A percentile compares a stretch with the other conserved stretches of the same genome.
phyloP scores from a whole-genome alignment of 208 protist species.

The Trypanosoma boissoni region DNA sequence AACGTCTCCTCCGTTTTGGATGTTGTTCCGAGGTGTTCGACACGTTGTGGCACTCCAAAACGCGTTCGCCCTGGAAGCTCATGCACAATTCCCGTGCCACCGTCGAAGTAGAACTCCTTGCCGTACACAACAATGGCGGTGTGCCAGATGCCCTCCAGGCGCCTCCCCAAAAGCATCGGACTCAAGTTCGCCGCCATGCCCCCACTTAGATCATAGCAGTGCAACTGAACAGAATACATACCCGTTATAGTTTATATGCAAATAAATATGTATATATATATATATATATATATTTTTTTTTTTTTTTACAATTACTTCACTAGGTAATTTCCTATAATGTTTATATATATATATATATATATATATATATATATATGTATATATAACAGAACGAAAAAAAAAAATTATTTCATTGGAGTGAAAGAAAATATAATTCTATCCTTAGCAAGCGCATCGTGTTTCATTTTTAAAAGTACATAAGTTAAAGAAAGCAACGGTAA shows the following conservation, averaged over 20 bases:
- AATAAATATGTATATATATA: background rate
- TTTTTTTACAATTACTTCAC: background rate
- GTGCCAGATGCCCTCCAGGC: slow-evolving; percentile 93
- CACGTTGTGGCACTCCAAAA: slow-evolving; percentile 69
- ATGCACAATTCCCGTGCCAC: slow-evolving; percentile 72
- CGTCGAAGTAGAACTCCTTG: slow-evolving; percentile 92
- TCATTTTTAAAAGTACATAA: no score
- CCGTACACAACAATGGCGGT: slow-evolving; percentile 91
- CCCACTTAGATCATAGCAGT: slow-evolving; percentile 93
- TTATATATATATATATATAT: background rate
- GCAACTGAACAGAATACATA: slow-evolving; percentile 56
- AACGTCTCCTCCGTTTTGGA: slow-evolving; percentile 59
- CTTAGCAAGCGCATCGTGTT: no score
- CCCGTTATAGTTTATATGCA: slow-evolving; percentile 11
- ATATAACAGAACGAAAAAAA: no score
- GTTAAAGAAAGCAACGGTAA: no score
- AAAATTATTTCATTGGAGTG: no score
- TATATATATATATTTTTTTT: slow-evolving; percentile 1
- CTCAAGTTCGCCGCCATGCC: slow-evolving; percentile 85
- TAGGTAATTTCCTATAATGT: background rate
- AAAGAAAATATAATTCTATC: no score
- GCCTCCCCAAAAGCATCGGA: slow-evolving; percentile 71
- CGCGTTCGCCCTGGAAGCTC: slow-evolving; percentile 61
- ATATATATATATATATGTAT: background rate
- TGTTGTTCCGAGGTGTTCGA: slow-evolving; percentile 59